A percentile compares a stretch with the other conserved stretches of the same genome.
Evolutionary conservation across 441 rosid genomes (phyloP).

Genomic region (Kokia cookei): DNA sequence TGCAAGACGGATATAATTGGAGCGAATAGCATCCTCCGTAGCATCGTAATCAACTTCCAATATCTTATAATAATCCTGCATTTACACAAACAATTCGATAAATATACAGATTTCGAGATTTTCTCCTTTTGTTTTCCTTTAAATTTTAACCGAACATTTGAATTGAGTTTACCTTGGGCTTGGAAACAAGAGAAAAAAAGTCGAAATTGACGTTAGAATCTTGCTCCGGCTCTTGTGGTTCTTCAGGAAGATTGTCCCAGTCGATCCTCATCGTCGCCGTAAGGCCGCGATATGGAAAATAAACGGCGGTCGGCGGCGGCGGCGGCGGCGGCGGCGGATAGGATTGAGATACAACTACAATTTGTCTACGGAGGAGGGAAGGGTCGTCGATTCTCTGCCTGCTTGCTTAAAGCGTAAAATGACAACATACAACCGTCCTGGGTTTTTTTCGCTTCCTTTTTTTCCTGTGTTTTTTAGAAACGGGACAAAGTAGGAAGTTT

Average conservation of each 20-base stretch:
- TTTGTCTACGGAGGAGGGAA: not conserved
- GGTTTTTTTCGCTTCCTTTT: no score
- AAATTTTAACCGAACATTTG: not conserved
- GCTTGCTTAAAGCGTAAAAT: slow-evolving; percentile 4
- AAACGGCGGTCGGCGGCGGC: not conserved
- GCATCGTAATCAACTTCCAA: slow-evolving; percentile 80
- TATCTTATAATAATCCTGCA: slow-evolving; percentile 83
- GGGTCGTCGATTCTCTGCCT: not conserved
- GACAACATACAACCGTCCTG: not conserved
- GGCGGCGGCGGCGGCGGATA: not conserved
- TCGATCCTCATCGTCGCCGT: slow-evolving; percentile 28
- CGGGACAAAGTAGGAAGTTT: no score
- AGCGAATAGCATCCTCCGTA: slow-evolving; percentile 75
- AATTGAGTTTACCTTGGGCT: slow-evolving; percentile 44
- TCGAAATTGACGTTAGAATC: slow-evolving; percentile 53
- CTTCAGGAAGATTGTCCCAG: slow-evolving; percentile 14
- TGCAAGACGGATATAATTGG: slow-evolving; percentile 87
- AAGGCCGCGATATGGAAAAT: not conserved
- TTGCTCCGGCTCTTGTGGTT: slow-evolving; percentile 16
- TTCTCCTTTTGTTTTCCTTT: not conserved
- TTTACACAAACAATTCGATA: not conserved
- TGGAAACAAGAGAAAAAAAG: slow-evolving; percentile 51
- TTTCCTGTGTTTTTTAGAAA: no score
- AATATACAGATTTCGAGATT: not conserved
- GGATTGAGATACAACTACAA: not conserved